Evolutionary conservation across 805 yeast genomes (phyloP), one percentile per base, ranked within the genome.

Genomic region (Zygoascus flipseniorum): DNA sequence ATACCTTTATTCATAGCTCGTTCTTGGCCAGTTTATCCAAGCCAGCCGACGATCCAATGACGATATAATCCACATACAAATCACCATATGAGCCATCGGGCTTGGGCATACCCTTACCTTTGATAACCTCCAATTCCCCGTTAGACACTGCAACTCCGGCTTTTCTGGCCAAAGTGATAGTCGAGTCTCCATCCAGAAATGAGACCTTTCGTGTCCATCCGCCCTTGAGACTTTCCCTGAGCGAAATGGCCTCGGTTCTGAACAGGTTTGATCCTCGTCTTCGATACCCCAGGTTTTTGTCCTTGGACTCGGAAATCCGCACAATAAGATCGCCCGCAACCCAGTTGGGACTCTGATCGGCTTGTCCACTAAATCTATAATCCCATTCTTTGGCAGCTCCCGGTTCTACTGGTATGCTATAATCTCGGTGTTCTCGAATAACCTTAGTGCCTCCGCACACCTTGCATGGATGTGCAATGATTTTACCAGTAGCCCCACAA

Each of bases 101-200:
- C 23, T 62, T 59, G 1, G 98, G 98, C 97, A 93, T 89, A 23
- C 99, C 99, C 61, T 78, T 83, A 6, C 86, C 89, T 56, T 74
- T 70, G 35, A 92, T 59, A 2, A 75, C 68, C 66, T 93, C 96
- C 8, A 85, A 73, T 59, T 88, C 86, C 2, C 95, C 95, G 62
- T 81, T 72, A 46, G 71, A 58, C 1, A 86, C 81, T 9, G 75
- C 63, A 32, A 70, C 70, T 18, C 90, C 89, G 8, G 61, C 57
- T 1, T 63, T 59, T 54, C 96, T 76, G 39, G 69, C 55, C 2
- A 89, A 51, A 1, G 81, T 66, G 19, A 76, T 65, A 31, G 71
- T 70, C 48, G 80, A 77, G 31, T 76, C 76, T 19, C 73, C 74
- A 64, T 86, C 96, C 52, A 93, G 77, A 57, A 82, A 84, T 43